phyloP scores from a whole-genome alignment of 2,329 filamentous ascomycete genomes.

The Fusarium sp. region DNA sequence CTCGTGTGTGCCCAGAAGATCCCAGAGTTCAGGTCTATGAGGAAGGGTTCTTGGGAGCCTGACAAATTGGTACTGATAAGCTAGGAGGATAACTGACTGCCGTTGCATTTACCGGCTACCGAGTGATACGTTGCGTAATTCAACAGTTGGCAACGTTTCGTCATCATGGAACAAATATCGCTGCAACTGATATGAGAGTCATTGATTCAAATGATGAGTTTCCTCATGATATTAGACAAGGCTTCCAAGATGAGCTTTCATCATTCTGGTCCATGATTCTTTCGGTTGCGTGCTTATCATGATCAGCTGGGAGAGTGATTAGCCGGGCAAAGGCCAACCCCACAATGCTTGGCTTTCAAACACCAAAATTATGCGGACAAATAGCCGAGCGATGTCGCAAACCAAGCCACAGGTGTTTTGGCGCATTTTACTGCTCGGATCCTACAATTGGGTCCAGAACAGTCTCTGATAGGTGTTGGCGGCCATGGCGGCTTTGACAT shows the following conservation, averaged over 20 bases:
- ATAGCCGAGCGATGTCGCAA: conserved; percentile 29
- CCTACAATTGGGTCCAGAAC: conserved; percentile 8
- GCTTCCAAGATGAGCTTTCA: conserved; percentile 5
- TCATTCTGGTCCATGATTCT: conserved; percentile 6
- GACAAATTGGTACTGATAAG: neutral
- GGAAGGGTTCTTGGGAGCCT: conserved; percentile 15
- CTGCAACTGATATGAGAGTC: neutral
- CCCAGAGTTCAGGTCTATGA: neutral
- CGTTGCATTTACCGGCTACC: neutral
- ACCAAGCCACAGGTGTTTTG: neutral
- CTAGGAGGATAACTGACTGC: neutral
- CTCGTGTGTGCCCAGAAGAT: conserved; percentile 24
- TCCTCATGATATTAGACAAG: conserved; percentile 5
- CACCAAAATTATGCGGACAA: conserved; percentile 15
- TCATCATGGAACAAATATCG: neutral
- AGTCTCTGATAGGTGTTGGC: conserved; percentile 6
- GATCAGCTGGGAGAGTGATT: conserved; percentile 32
- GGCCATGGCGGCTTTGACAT: conserved; percentile 5
- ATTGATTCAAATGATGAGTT: neutral
- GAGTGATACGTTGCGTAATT: neutral
- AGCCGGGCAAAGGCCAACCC: conserved; percentile 30
- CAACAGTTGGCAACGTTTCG: neutral
- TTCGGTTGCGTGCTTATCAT: conserved; percentile 36
- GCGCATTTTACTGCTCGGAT: conserved; percentile 4
- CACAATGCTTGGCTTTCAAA: conserved; percentile 33